Conservation (phyloP, 257 asterid genomes). For the Solanum gandarillasii region DNA sequence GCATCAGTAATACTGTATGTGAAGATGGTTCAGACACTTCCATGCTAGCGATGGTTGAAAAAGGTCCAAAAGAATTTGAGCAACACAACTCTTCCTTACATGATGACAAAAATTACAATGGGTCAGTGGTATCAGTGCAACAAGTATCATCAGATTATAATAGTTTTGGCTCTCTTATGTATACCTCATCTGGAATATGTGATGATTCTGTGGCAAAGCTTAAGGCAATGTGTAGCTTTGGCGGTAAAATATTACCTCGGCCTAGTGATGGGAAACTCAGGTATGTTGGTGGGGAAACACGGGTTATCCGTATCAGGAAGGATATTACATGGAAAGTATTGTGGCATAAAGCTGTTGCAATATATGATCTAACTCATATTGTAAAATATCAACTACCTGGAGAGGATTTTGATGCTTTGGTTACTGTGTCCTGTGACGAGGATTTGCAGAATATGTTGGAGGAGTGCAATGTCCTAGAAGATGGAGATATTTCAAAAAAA, state of each 20-base stretch:
- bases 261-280: constrained; percentile 91
- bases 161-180: constrained; percentile 19
- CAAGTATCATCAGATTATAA: constrained; percentile 31
- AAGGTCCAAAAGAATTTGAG: constrained; percentile 28
- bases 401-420: constrained; percentile 91
- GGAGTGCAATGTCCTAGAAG: constrained; percentile 55
- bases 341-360: constrained; percentile 41
- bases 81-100: constrained; percentile 22
- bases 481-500: constrained; percentile 44
- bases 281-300: constrained; percentile 95
- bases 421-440: constrained; percentile 77
- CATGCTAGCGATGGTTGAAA: constrained; percentile 31
- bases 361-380: constrained; percentile 46
- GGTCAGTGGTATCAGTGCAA: constrained; percentile 19
- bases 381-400: constrained; percentile 93
- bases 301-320: constrained; percentile 64
- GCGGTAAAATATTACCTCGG: constrained; percentile 81
- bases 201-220: constrained; percentile 42
- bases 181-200: constrained; percentile 48
- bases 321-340: constrained; percentile 62
- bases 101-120: constrained; percentile 30
- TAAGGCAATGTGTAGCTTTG: constrained; percentile 83
- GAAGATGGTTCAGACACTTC: constrained; percentile 57
- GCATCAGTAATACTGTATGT: constrained; percentile 42
- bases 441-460: constrained; percentile 93